phyloP scores from a whole-genome alignment of 805 yeast genomes.

The Debaryomyces maramus region DNA sequence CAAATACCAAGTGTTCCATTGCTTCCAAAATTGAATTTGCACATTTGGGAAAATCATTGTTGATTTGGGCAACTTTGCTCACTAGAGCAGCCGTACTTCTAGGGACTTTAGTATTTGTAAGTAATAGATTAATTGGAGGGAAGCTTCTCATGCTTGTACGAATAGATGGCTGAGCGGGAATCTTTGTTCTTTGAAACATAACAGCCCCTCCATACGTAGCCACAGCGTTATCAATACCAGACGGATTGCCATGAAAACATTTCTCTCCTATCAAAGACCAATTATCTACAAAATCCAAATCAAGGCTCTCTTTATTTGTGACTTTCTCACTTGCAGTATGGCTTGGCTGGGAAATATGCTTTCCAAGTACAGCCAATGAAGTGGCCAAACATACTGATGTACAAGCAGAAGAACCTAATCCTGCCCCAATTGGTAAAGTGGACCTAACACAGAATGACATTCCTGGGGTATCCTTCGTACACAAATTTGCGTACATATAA shows the following conservation, averaged over 20 bases:
- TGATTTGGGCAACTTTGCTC: constrained; percentile 63
- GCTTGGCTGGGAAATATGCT: constrained; percentile 46
- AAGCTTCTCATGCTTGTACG: constrained; percentile 68
- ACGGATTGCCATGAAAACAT: constrained; percentile 94
- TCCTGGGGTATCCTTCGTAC: constrained; percentile 49
- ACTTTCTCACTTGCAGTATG: constrained; percentile 32
- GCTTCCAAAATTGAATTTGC: constrained; percentile 64
- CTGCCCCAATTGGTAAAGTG: constrained; percentile 93
- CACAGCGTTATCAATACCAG: constrained; percentile 95
- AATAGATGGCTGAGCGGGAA: constrained; percentile 55
- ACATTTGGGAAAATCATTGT: constrained; percentile 53
- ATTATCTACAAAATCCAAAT: constrained; percentile 63
- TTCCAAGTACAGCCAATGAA: constrained; percentile 65
- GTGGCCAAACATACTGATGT: constrained; percentile 80
- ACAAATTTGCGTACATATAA: constrained; percentile 66
- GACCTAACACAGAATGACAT: constrained; percentile 69
- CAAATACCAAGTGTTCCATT: constrained; percentile 70
- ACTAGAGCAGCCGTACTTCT: constrained; percentile 85
- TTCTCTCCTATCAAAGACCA: constrained; percentile 95
- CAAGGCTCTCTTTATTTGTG: constrained; percentile 32
- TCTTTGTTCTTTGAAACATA: constrained; percentile 67
- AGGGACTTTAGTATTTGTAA: constrained; percentile 86
- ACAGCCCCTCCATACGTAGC: constrained; percentile 97
- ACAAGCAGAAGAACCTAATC: constrained; percentile 92
- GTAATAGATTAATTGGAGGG: constrained; percentile 70